A percentile compares a stretch with the other conserved stretches of the same genome.
phyloP scores from a whole-genome alignment of 495 filamentous ascomycete species.

The Penicillium egyptiacum region DNA sequence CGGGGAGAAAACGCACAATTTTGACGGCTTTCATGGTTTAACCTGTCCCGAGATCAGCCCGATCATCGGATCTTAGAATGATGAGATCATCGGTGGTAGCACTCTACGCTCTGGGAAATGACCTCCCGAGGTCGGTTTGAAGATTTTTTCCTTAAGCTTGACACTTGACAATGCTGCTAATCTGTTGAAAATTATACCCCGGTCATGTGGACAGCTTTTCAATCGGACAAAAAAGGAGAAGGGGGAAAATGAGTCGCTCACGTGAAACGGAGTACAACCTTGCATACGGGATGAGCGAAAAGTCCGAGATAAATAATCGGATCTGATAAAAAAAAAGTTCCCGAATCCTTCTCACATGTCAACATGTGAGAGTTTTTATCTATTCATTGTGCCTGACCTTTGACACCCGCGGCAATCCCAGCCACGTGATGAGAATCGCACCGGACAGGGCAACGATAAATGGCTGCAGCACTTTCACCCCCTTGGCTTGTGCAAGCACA shows the following conservation, averaged over 20 bases:
- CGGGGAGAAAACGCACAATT: not conserved
- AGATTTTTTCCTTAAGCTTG: not conserved
- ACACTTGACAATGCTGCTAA: not conserved
- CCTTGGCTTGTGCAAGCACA: slow-evolving; percentile 76
- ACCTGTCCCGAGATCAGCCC: slow-evolving; percentile 5
- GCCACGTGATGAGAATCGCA: slow-evolving; percentile 58
- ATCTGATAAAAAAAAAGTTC: slow-evolving; percentile 12
- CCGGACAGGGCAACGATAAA: slow-evolving; percentile 68
- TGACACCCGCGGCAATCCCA: slow-evolving; percentile 38
- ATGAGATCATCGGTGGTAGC: not conserved
- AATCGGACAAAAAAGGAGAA: not conserved
- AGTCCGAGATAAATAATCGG: slow-evolving; percentile 5
- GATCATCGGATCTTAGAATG: not conserved
- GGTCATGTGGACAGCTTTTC: not conserved
- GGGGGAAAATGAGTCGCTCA: not conserved
- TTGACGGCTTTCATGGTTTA: not conserved
- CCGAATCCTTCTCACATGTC: slow-evolving; percentile 8
- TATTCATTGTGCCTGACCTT: slow-evolving; percentile 24
- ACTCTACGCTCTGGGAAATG: not conserved
- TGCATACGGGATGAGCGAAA: not conserved
- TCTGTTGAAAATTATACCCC: not conserved
- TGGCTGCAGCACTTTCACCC: slow-evolving; percentile 76
- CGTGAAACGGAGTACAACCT: not conserved
- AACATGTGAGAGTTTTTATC: not conserved
- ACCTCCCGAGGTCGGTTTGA: slow-evolving; percentile 3